Evolutionary conservation across 805 yeast genomes (phyloP), one percentile per base, ranked within the genome.

Genomic region (Pichia occidentalis): DNA sequence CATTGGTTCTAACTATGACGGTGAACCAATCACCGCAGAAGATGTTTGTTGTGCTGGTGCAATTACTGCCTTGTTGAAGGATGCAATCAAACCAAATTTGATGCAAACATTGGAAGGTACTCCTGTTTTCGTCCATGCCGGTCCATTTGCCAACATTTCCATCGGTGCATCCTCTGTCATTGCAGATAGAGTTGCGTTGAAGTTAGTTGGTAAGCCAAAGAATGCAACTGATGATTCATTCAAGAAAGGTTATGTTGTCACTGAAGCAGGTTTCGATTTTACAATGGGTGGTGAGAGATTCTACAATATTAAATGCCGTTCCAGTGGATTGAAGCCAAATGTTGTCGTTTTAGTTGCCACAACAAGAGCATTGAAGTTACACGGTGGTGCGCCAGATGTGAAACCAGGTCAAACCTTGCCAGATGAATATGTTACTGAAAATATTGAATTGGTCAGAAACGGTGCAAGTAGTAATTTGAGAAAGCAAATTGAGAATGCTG

Each of bases 231-330:
- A 68, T 39, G 72, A 71, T 52, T 20, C 32, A 12, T 23, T 24
- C 23, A 20, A 43, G 24, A 72, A 71, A 49, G 92, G 94, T 45
- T 83, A 74, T 51, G 94, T 83, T 44, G 81, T 83, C 37, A 83
- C 94, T 33, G 94, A 83, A 61, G 94, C 94, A 14, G 94, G 94
- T 45, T 83, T 83, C 64, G 94, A 83, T 61, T 83, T 83, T 69
- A 83, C 92, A 36, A 83, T 83, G 94, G 94, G 94, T 57, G 94
- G 94, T 60, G 94, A 83, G 66, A 69, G 94, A 63, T 83, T 83
- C 61, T 68, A 80, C 60, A 81, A 83, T 62, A 83, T 83, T 64
- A 83, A 83, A 61, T 80, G 88, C 59, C 73, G 92, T 57, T 71
- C 87, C 8, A 77, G 85, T n/a, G 92, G 90, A 7, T 67, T 82